Evolutionary conservation across 1,139 yeast species (phyloP), one percentile per base, ranked within the genome.

Genomic region (Spathaspora sp.): DNA sequence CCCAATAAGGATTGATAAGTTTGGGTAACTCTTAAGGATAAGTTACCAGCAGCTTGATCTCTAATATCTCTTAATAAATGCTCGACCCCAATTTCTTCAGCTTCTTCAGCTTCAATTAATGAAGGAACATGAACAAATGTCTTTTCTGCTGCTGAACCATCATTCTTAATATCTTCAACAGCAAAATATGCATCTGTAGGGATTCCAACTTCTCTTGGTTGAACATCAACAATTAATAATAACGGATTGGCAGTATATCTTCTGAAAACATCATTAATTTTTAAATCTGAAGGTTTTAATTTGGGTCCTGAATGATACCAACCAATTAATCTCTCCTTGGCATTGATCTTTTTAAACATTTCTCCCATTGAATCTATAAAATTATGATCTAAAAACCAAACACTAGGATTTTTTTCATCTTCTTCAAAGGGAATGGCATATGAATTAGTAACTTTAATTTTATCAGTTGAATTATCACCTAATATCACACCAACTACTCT

Each of bases 221-320:
- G 86, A 27, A 93, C 96, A 63, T 95, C 97, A 37, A 95, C 97
- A 62, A 95, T 87, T 58, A 95, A 78, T 53, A 95, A 74, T 46
- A 93, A 73, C 3, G 99, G 99, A 54, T 87, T 84, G 10, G 84
- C 69, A 0, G 93, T 83, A 65, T 90, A 93, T 57, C 82, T 85
- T 66, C 87, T 91, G 72, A 95, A 90, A 3, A 74, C 75, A 56
- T 93, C 97, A 61, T 91, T 93, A 61, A 95, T 93, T 62, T 87
- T 89, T 55, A 93, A 75, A 65, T 95, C 99, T 15, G 95, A 85
- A 2, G 93, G 80, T 58, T 82, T 83, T 56, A 95, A 78, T 66
- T 91, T 90, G 11, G 98, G 98, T 1, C 99, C 99, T 15, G 96
- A 85, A 65, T 95, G 99, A 63, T 95, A 95, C 99, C 99, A 95